Percentiles rank a stretch among this genome's conserved stretches.
Conservation (phyloP, 768 basidiomycete genomes). For the Flagelloscypha sp. region DNA sequence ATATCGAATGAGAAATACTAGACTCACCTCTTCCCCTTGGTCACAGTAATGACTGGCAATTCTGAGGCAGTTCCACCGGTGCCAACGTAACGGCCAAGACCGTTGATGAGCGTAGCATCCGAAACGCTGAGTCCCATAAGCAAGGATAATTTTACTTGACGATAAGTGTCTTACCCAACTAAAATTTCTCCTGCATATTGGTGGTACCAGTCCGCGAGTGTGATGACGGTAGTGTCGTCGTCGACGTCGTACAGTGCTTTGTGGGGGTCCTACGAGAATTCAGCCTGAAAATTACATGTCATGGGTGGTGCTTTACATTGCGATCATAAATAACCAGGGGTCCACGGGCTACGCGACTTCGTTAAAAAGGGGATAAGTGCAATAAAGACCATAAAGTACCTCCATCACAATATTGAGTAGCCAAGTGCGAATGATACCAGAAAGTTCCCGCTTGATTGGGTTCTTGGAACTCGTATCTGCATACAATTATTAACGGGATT, state of each 20-base stretch:
- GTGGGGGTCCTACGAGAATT: too few species aligned
- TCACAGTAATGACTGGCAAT: conserved; percentile 19
- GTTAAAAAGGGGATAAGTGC: too few species aligned
- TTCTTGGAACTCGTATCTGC: conserved; percentile 19
- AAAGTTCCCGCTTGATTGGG: conserved; percentile 22
- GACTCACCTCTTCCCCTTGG: conserved; percentile 13
- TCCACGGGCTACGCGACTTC: too few species aligned
- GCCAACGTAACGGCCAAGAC: conserved; percentile 21
- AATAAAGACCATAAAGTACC: too few species aligned
- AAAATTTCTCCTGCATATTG: too few species aligned
- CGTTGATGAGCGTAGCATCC: conserved; percentile 25
- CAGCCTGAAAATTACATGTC: too few species aligned
- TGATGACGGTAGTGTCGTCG: conserved; percentile 25
- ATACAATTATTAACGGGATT: too few species aligned
- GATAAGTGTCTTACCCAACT: background rate
- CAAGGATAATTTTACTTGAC: background rate
- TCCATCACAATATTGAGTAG: conserved; percentile 33
- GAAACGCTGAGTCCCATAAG: conserved; percentile 2
- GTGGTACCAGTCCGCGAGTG: conserved; percentile 28
- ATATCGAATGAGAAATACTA: too few species aligned
- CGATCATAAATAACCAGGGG: conserved; percentile 27
- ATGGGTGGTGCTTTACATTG: too few species aligned
- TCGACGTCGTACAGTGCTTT: conserved; percentile 16
- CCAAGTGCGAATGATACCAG: conserved; percentile 17
- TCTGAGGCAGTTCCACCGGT: conserved; percentile 15